These are phyloP conservation scores for Tetrahymena borealis DNA, from an alignment of 73 alveolate species.

Conservation along the genomic window DNA sequence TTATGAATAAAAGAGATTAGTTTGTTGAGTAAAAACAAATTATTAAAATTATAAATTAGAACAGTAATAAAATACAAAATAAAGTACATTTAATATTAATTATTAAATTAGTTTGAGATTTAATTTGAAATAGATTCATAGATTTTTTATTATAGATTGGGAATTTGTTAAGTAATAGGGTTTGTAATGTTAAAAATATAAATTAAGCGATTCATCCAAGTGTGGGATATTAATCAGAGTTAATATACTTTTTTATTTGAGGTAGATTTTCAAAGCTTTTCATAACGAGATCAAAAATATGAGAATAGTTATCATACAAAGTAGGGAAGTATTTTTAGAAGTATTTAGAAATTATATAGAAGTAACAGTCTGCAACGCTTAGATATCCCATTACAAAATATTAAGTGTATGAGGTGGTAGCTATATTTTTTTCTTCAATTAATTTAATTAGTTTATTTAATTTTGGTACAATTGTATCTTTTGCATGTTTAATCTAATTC, in stretches of 20 bases:
- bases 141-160: background rate
- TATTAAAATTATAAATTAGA: too few species aligned
- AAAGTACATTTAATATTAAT: too few species aligned
- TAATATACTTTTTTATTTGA: background rate
- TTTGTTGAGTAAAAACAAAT: too few species aligned
- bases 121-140: too few species aligned
- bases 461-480: background rate
- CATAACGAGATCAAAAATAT: background rate
- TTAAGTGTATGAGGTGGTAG: background rate
- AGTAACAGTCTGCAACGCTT: background rate
- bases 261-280: background rate
- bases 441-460: background rate
- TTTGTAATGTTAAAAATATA: background rate
- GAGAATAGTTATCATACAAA: background rate
- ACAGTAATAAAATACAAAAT: too few species aligned
- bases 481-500: background rate
- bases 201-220: background rate
- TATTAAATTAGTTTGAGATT: too few species aligned
- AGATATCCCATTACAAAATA: background rate
- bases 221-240: background rate
- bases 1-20: too few species aligned
- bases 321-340: background rate
- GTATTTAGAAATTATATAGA: background rate
- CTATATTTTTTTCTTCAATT: background rate
- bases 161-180: background rate